Conservation (phyloP, 176 grass and related monocot species). For the Zizania latifolia region DNA sequence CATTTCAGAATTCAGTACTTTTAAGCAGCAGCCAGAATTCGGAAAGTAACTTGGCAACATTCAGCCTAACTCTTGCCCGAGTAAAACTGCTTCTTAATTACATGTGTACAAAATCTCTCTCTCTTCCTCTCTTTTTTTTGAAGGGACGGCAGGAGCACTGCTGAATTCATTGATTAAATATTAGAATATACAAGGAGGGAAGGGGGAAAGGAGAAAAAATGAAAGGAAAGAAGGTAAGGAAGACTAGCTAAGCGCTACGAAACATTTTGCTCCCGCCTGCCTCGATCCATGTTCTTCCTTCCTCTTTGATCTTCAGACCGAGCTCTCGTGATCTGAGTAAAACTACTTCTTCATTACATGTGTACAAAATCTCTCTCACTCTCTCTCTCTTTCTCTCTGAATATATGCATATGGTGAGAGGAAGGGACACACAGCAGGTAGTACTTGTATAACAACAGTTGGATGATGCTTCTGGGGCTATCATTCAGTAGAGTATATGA, state of each 20-base stretch:
- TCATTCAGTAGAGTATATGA: conserved; percentile 30
- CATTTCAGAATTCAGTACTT: not conserved
- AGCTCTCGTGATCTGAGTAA: too few relatives aligned
- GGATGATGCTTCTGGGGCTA: conserved; percentile 27
- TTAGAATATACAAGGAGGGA: too few relatives aligned
- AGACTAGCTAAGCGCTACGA: too few relatives aligned
- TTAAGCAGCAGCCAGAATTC: not conserved
- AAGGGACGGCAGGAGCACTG: too few relatives aligned
- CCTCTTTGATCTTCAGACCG: too few relatives aligned
- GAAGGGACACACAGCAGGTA: not conserved
- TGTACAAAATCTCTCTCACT: not conserved
- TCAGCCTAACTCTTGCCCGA: not conserved
- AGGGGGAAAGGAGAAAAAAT: too few relatives aligned
- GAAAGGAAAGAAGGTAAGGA: too few relatives aligned
- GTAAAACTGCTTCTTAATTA: not conserved
- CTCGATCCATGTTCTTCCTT: too few relatives aligned
- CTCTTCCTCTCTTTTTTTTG: too few relatives aligned
- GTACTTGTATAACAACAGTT: conserved; percentile 17
- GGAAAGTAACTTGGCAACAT: not conserved
- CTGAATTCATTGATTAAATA: too few relatives aligned
- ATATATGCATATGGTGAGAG: not conserved
- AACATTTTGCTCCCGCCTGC: too few relatives aligned
- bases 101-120: not conserved
- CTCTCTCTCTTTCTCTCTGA: not conserved
- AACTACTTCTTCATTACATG: not conserved